Base-by-base conservation (phyloP, 2,329 filamentous ascomycete genomes). In the Clonostachys sp. region DNA sequence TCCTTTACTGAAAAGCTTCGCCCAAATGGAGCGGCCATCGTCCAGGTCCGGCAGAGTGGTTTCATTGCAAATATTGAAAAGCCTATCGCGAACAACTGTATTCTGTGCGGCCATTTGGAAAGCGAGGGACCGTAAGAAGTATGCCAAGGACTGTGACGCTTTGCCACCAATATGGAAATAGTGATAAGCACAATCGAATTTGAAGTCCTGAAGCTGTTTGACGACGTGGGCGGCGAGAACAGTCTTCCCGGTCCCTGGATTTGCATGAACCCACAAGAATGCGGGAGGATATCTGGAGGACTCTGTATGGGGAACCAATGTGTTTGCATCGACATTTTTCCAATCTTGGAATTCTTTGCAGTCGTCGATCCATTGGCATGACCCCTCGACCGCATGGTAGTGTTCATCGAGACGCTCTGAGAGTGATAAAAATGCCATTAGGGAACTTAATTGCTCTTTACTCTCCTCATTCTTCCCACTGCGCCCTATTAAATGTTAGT, bases 81-180 rank as follows among this genome's bases (percentile, higher is more conserved):
- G 35, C n/a, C 18, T 51, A 5, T 57, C 41, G 1, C 61, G 50
- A 14, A 65, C 47, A 4, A 46, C 38, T 0, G 50, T 34, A 42
- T 63, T 55, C 1, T 41, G 44, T 6, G 35, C 18, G 12, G 65
- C 62, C 61, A 68, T 65, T 47, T 68, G 65, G 41, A 53, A 61
- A 2, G 62, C 60, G 5, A 67, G 50, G 1, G 63, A 63, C 20
- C 57, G 45, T 4, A 60, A 36, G 10, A 53, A 54, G 3, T 41
- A 43, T 2, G 44, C 50, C 1, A 60, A 39, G 1, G 54, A 51
- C 10, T 46, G 41, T 7, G 50, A 42, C 1, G 30, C 41, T 10
- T 54, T 52, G 13, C 52, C 49, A 0, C 53, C 53, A 5, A 52
- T 38, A 13, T 53, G 53, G 33, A 61, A 61, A 41, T 53, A 55